Conservation (phyloP, 352 stramenopile species). For the Plasmopara halstedii region DNA sequence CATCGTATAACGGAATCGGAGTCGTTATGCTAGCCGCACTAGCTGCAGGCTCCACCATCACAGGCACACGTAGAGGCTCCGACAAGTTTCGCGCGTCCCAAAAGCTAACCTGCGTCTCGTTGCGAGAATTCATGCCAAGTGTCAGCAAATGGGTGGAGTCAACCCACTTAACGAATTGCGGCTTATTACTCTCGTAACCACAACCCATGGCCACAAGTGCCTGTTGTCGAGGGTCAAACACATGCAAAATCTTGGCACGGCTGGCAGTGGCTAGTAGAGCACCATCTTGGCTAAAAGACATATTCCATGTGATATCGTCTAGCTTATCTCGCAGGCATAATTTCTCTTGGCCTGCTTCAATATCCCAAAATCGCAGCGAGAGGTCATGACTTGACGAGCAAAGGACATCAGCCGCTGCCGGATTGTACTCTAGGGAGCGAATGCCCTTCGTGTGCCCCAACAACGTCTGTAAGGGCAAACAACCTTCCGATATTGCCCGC, state of each 20-base stretch:
- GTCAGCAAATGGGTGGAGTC: conserved; percentile 38
- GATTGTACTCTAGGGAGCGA: conserved; percentile 59
- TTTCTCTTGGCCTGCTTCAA: conserved; percentile 42
- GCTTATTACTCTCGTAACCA: conserved; percentile 55
- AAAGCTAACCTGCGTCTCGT: conserved; percentile 61
- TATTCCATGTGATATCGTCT: conserved; percentile 71
- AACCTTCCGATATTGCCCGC: conserved; percentile 2
- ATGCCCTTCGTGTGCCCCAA: conserved; percentile 45
- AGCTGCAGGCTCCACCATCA: conserved; percentile 20
- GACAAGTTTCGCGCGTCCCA: conserved; percentile 70
- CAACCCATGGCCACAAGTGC: conserved; percentile 57
- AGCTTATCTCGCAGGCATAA: conserved; percentile 41
- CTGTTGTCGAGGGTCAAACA: conserved; percentile 65
- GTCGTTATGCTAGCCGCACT: conserved; percentile 35
- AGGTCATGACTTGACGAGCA: conserved; percentile 51
- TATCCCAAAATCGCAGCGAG: conserved; percentile 69
- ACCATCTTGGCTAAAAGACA: conserved; percentile 59
- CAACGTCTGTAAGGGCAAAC: conserved; percentile 21
- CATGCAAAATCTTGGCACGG: conserved; percentile 59
- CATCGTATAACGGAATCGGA: conserved; percentile 60
- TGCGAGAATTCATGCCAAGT: conserved; percentile 46
- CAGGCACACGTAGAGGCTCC: conserved; percentile 38
- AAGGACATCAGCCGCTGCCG: conserved; percentile 50
- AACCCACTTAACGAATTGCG: conserved; percentile 64
- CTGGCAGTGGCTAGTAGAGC: conserved; percentile 56